A percentile compares a stretch with the other conserved stretches of the same genome.
Conservation (phyloP, 345 rosid species). For the Xanthoceras sorbifolium region DNA sequence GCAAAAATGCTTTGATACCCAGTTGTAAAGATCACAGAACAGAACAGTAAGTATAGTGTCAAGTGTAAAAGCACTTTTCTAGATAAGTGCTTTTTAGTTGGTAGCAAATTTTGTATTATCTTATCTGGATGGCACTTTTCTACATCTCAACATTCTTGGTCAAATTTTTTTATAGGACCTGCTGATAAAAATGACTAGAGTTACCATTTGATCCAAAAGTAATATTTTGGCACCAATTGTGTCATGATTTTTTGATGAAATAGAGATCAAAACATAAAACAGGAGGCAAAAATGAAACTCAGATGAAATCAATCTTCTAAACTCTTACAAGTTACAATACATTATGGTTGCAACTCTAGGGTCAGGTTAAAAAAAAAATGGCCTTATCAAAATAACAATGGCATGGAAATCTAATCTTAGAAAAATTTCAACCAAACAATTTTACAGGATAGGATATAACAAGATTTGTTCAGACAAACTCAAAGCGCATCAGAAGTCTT, state of each 20-base stretch:
- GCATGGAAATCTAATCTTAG: background rate
- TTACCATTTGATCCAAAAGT: no score
- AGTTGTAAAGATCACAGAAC: conserved; percentile 3
- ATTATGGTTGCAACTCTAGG: background rate
- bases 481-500: conserved; percentile 65
- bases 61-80: background rate
- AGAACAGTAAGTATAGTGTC: background rate
- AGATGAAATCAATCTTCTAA: no score
- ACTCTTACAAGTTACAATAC: background rate
- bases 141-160: background rate
- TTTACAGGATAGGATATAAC: background rate
- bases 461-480: conserved; percentile 36
- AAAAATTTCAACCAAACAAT: background rate
- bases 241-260: background rate
- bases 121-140: background rate
- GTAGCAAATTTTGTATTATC: background rate
- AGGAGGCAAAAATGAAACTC: no score
- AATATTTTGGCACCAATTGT: no score
- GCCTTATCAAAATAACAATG: background rate
- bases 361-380: background rate
- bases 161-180: background rate
- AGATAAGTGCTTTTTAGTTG: no score
- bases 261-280: background rate
- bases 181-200: no score
- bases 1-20: background rate